phyloP scores from a whole-genome alignment of 768 basidiomycete genomes.

The Mycena venus region DNA sequence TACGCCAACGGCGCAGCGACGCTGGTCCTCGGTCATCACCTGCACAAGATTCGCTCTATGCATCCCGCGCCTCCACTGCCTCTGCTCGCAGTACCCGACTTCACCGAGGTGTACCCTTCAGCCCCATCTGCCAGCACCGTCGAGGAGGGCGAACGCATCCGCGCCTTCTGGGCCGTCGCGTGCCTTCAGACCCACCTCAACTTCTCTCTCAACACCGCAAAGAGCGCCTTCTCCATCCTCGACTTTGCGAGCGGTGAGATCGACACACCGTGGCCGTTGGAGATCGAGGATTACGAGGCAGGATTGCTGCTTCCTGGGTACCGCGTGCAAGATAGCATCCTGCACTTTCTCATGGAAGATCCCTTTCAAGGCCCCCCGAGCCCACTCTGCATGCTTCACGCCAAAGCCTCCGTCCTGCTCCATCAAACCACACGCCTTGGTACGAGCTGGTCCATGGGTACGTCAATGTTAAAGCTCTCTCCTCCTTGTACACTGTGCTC shows the following conservation, averaged over 20 bases:
- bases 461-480: not conserved
- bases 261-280: slow-evolving; percentile 35
- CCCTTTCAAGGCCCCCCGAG: not conserved
- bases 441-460: slow-evolving; percentile 19
- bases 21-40: slow-evolving; percentile 10
- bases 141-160: slow-evolving; percentile 34
- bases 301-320: not conserved
- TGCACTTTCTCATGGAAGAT: not conserved
- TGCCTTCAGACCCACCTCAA: slow-evolving; percentile 21
- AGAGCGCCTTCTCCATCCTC: slow-evolving; percentile 1
- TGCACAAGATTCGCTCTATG: slow-evolving; percentile 13
- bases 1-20: slow-evolving; percentile 22
- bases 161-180: slow-evolving; percentile 33
- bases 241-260: slow-evolving; percentile 5
- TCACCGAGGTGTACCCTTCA: not conserved
- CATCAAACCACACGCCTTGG: slow-evolving; percentile 19
- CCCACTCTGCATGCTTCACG: not conserved
- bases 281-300: slow-evolving; percentile 18
- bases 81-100: not conserved
- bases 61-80: not conserved
- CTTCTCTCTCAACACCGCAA: not conserved
- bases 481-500: not conserved
- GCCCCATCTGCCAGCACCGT: slow-evolving; percentile 8
- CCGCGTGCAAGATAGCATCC: slow-evolving; percentile 1
- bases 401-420: slow-evolving; percentile 28